These are phyloP conservation scores for Podila minutissima DNA, from an alignment of 192 early-diverging fungal genomes.

Conservation along the genomic window DNA sequence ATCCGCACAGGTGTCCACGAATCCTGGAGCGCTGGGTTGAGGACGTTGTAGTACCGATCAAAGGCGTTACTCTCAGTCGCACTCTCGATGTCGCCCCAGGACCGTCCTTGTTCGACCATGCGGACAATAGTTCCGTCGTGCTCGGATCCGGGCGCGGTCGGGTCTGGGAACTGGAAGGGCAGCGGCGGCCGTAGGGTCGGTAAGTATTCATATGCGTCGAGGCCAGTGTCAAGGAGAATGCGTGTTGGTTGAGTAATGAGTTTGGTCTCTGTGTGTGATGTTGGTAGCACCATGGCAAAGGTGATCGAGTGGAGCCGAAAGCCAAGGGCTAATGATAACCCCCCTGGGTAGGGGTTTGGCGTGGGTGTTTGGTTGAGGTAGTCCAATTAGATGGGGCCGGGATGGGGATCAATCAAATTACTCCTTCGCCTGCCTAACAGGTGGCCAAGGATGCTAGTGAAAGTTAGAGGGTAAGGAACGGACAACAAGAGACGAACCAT, in stretches of 20 bases:
- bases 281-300: no score
- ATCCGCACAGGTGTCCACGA: slow-evolving; percentile 10
- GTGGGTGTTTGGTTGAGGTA: no score
- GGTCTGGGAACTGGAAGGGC: slow-evolving; percentile 4
- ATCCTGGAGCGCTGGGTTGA: slow-evolving; percentile 10
- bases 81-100: slow-evolving; percentile 21
- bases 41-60: slow-evolving; percentile 28
- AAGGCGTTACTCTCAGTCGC: slow-evolving; percentile 6
- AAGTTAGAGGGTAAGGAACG: no score
- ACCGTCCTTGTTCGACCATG: slow-evolving; percentile 15
- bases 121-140: slow-evolving; percentile 14
- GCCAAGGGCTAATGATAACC: no score
- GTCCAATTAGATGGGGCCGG: no score
- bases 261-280: background rate
- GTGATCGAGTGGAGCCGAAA: no score
- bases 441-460: no score
- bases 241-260: background rate
- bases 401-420: no score
- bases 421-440: no score
- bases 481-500: no score
- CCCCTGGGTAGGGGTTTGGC: no score
- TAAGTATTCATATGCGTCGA: background rate
- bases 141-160: slow-evolving; percentile 2
- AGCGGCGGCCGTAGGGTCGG: slow-evolving; percentile 1
- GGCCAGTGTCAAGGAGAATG: background rate